Evolutionary conservation across 106 monocot species (phyloP), one percentile per base, ranked within the genome.

Genomic region (Amphibolis antarctica): DNA sequence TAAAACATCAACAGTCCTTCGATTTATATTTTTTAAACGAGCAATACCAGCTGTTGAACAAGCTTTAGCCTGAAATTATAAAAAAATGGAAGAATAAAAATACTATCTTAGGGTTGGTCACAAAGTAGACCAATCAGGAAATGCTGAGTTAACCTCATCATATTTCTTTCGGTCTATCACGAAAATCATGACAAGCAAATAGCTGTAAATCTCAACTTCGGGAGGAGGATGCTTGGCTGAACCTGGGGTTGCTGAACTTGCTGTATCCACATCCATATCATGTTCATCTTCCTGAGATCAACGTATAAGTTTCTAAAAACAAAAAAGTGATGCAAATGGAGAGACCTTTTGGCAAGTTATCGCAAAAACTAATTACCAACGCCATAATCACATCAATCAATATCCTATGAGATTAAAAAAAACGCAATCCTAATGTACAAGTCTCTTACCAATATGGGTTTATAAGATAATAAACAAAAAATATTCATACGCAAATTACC

Each of bases 1-100:
- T 28, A 99, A 47, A 42, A 92, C 85, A 78, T 99, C 98, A 56
- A 99, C 85, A 28, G 98, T 99, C 79, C 98, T 99, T 75, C 88
- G 76, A 60, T 99, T 99, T 7, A 92, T 59, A 62, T 71, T 84
- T 76, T 85, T 99, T 10, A 91, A 55, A 23, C 91, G 84, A 73
- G 98, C 77, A 71, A 99, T 91, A 42, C 85, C 80, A 55, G 84
- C 78, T 66, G 88, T 85, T 28, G 98, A 85, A 72, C 98, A 99
- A 59, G 78, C 74, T 75, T 99, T 99, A 46, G 98, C 98, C 98
- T 99, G 75, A 59, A 51, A 66, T 9, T 15, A 54, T 14, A 36
- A 59, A 20, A 24, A 15, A 74, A 50, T 11, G 10, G 24, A 44
- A 22, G 26, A 0, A 46, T 22, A 24, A 28, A n/a, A 25, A 51